Base-by-base conservation (phyloP, 2,329 filamentous ascomycete species). In the Xylariaceae sp. region DNA sequence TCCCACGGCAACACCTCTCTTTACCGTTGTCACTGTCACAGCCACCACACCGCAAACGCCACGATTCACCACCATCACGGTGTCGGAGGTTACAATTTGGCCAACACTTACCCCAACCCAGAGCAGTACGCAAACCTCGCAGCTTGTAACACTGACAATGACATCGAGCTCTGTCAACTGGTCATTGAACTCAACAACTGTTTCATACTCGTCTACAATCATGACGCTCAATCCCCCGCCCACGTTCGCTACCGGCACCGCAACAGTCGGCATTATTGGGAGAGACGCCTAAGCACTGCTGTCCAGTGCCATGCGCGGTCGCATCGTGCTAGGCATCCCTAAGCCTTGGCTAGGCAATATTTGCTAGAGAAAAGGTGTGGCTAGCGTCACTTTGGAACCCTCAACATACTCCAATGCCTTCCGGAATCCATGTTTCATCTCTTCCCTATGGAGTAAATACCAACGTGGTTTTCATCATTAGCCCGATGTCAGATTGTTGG, bases 121-220 rank as follows among this genome's bases (percentile, higher is more conserved):
- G 10, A 43, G 51, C 42, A 50, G 26, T 18, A 47, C 51, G 12
- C 42, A 34, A 4, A 52, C 45, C 26, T 40, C 52, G 36, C 45
- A 40, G 16, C 37, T 58, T 13, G 47, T 58, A 16, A 60, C 58
- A 19, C 39, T 60, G 51, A 60, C 58, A 26, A 40, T 60, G 19
- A 26, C 58, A 3, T 60, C 56, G 5, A 60, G 48, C 39, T 60
- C 58, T 39, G 32, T 60, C 44, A 53, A 58, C 47, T 51, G 32
- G 47, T 59, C 56, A 36, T 51, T 58, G 39, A 58, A 55, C 42
- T 56, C 56, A 22, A 60, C 58, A 29, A 36, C 36, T 43, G 58
- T 60, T 19, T 60, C 56, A 18, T 58, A 58, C 39, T 54, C 58
- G 5, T 58, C 58, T 8, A 56, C 58, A 19, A 51, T 58, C 15